Evolutionary conservation across 2,329 filamentous ascomycete species (phyloP).

Genomic region (Epichloe sibirici): DNA sequence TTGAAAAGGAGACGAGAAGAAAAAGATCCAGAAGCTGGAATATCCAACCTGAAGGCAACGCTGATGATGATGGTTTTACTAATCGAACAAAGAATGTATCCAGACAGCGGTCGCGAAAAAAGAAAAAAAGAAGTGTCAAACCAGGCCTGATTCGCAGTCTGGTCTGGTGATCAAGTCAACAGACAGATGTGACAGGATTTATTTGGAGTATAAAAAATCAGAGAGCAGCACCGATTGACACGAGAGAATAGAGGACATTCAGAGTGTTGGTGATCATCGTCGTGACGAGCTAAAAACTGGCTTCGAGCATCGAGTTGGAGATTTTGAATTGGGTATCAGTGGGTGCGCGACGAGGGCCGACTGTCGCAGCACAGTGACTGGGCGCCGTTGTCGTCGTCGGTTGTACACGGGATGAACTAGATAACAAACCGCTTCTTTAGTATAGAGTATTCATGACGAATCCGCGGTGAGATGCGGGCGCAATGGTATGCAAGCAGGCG

Average conservation of each 20-base stretch:
- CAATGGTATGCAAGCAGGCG: conserved; percentile 1
- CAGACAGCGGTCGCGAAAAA: conserved; percentile 3
- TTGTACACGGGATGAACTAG: background rate
- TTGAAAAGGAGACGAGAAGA: conserved; percentile 5
- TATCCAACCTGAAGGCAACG: conserved; percentile 13
- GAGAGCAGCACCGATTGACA: conserved; percentile 41
- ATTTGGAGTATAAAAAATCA: conserved; percentile 30
- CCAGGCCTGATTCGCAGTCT: conserved; percentile 1
- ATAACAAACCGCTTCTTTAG: background rate
- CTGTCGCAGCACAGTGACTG: conserved; percentile 2
- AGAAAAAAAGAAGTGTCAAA: conserved; percentile 1
- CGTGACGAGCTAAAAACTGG: conserved; percentile 27
- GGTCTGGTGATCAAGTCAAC: conserved; percentile 8
- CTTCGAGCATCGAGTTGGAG: conserved; percentile 1
- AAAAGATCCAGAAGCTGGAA: conserved; percentile 8
- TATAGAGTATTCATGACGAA: background rate
- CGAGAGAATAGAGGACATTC: conserved; percentile 36
- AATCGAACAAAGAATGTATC: conserved; percentile 6
- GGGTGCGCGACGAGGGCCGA: conserved; percentile 1
- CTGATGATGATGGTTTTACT: background rate
- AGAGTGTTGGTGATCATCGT: conserved; percentile 44
- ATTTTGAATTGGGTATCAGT: conserved; percentile 2
- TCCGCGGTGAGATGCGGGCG: background rate
- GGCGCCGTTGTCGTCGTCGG: background rate
- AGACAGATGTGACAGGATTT: conserved; percentile 19